Percentiles rank a stretch among this genome's conserved stretches.
phyloP scores from a whole-genome alignment of 1,139 yeast genomes.

The Hansenula anomala region DNA sequence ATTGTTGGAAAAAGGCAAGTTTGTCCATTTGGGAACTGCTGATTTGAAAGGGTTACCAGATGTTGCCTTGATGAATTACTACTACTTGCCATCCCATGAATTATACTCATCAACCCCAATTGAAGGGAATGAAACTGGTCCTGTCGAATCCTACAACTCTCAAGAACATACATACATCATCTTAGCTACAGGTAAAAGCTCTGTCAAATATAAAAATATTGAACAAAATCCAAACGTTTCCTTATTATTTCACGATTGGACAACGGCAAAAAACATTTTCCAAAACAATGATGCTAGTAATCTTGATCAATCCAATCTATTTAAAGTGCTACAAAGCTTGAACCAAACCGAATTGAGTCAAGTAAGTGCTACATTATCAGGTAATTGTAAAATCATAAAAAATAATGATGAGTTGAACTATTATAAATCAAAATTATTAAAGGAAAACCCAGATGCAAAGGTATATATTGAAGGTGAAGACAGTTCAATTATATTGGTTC shows the following conservation, averaged over 20 bases:
- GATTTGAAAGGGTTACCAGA: constrained; percentile 62
- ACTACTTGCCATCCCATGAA: constrained; percentile 44
- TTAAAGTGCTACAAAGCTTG: constrained; percentile 62
- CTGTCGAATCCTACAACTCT: constrained; percentile 22
- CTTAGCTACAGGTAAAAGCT: constrained; percentile 61
- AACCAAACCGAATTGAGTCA: constrained; percentile 75
- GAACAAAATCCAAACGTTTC: constrained; percentile 69
- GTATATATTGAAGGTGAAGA: constrained; percentile 61
- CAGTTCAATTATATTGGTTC: constrained; percentile 61
- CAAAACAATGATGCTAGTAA: constrained; percentile 16
- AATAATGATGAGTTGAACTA: constrained; percentile 41
- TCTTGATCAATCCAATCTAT: constrained; percentile 29
- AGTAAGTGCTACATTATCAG: constrained; percentile 74
- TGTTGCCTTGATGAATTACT: constrained; percentile 84
- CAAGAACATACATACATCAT: constrained; percentile 48
- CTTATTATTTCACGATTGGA: constrained; percentile 83
- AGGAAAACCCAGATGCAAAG: constrained; percentile 63
- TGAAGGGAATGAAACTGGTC: constrained; percentile 23
- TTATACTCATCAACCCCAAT: constrained; percentile 28
- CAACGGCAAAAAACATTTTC: constrained; percentile 44
- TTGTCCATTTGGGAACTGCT: constrained; percentile 80
- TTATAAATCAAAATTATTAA: constrained; percentile 54
- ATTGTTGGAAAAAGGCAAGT: constrained; percentile 53
- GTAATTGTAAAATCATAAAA: constrained; percentile 57
- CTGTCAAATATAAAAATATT: constrained; percentile 70